A percentile compares a stretch with the other conserved stretches of the same genome.
These are phyloP conservation scores for Pulveroboletus sp. DNA, from an alignment of 768 basidiomycete species.

Conservation along the genomic window DNA sequence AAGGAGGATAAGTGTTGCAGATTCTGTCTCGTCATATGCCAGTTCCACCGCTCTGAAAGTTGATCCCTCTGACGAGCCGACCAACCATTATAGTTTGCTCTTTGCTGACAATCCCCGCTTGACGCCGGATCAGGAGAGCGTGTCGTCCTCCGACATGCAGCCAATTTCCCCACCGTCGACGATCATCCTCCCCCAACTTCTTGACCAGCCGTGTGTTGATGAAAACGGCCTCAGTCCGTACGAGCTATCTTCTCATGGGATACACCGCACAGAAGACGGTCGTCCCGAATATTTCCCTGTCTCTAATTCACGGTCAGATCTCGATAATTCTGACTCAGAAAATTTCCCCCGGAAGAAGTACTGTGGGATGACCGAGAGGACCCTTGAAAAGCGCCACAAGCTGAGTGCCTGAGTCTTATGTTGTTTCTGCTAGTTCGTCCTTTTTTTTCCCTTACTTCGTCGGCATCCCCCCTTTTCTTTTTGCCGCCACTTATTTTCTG, in stretches of 20 bases:
- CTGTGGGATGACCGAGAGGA: conserved; percentile 18
- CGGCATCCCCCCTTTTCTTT: background rate
- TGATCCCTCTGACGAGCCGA: conserved; percentile 24
- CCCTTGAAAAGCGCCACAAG: conserved; percentile 25
- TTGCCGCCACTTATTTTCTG: background rate
- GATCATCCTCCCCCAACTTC: conserved; percentile 28
- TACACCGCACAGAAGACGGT: conserved; percentile 19
- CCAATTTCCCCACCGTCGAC: conserved; percentile 29
- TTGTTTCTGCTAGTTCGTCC: conserved; percentile 3
- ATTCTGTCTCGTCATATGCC: conserved; percentile 33
- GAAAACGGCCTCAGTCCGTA: conserved; percentile 27
- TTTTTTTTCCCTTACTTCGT: conserved; percentile 4
- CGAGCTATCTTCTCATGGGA: conserved; percentile 22
- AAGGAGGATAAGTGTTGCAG: conserved; percentile 34
- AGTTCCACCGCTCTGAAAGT: conserved; percentile 26
- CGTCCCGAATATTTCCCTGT: conserved; percentile 34
- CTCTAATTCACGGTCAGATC: conserved; percentile 35
- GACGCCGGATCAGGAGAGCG: conserved; percentile 32
- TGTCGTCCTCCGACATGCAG: conserved; percentile 33
- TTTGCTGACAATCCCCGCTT: conserved; percentile 28
- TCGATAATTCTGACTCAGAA: conserved; percentile 28
- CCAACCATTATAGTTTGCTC: conserved; percentile 16
- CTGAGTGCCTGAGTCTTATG: conserved; percentile 24
- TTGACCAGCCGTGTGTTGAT: conserved; percentile 20
- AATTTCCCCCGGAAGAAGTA: conserved; percentile 21